These are phyloP conservation scores for Monilinia fructicola DNA, from an alignment of 2,329 filamentous ascomycete species.

Conservation along the genomic window DNA sequence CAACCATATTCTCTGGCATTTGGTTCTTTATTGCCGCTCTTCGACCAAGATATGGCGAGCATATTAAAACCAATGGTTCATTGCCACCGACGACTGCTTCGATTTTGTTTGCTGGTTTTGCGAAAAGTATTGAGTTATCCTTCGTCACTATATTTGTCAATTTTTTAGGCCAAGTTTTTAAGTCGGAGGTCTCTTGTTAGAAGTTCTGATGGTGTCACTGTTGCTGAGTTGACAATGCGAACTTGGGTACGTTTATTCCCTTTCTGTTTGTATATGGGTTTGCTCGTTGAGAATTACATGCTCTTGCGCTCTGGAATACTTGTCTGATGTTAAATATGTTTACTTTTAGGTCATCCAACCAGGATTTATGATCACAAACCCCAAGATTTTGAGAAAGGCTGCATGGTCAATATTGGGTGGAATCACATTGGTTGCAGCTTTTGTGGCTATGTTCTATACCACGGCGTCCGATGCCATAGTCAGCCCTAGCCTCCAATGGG, in stretches of 20 bases:
- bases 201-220: conserved; percentile 62
- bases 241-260: conserved; percentile 53
- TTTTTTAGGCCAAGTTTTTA: conserved; percentile 69
- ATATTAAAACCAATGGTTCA: conserved; percentile 52
- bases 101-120: conserved; percentile 65
- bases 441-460: conserved; percentile 71
- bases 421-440: conserved; percentile 62
- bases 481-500: conserved; percentile 66
- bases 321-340: conserved; percentile 59
- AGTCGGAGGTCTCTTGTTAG: conserved; percentile 66
- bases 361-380: conserved; percentile 70
- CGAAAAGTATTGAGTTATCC: conserved; percentile 74
- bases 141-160: conserved; percentile 77
- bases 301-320: neutral
- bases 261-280: neutral
- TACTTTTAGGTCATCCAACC: conserved; percentile 69
- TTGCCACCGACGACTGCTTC: conserved; percentile 64
- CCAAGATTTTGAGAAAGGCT: conserved; percentile 62
- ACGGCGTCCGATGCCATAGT: conserved; percentile 75
- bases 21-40: conserved; percentile 63
- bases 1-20: conserved; percentile 62
- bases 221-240: conserved; percentile 77
- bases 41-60: conserved; percentile 61
- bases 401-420: conserved; percentile 62
- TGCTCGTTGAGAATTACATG: neutral